phyloP scores from a whole-genome alignment of 2,329 filamentous ascomycete species.

The Emergomyces orientalis region DNA sequence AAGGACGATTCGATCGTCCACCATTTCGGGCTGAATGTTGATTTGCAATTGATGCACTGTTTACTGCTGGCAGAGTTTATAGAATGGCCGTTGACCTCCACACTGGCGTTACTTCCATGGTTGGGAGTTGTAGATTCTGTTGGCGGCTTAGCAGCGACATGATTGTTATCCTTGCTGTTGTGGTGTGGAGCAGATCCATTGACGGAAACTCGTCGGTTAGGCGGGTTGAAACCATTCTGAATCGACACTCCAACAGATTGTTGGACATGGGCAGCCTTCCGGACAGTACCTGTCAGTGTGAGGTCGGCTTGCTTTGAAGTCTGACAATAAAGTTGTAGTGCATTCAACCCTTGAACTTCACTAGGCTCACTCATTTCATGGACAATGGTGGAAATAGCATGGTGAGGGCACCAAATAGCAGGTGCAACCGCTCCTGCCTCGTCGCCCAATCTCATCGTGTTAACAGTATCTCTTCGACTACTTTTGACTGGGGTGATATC shows the following conservation, averaged over 20 bases:
- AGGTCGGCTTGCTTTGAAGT: constrained; percentile 94
- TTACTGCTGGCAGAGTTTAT: constrained; percentile 15
- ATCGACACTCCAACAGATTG: constrained; percentile 29
- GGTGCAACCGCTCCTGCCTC: constrained; percentile 80
- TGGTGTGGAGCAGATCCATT: constrained; percentile 26
- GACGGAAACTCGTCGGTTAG: constrained; percentile 49
- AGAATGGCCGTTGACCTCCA: constrained; percentile 25
- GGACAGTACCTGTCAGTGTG: constrained; percentile 78
- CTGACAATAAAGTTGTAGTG: constrained; percentile 75
- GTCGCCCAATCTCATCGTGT: constrained; percentile 67
- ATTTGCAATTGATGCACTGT: constrained; percentile 34
- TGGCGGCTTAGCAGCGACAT: constrained; percentile 10
- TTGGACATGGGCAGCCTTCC: constrained; percentile 68
- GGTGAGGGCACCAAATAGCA: constrained; percentile 84
- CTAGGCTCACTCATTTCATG: constrained; percentile 71
- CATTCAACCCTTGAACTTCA: constrained; percentile 62
- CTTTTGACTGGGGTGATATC: constrained; percentile 85
- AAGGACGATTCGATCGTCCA: constrained; percentile 48
- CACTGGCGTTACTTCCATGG: constrained; percentile 13
- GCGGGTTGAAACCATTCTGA: constrained; percentile 23
- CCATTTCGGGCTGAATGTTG: constrained; percentile 46
- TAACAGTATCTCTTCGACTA: constrained; percentile 70
- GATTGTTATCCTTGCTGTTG: constrained; percentile 19
- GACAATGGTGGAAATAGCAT: constrained; percentile 62
- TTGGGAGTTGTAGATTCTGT: constrained; percentile 13